Percentiles rank a stretch among this genome's conserved stretches.
Evolutionary conservation across 305 asterid genomes (phyloP).

Genomic region (Solanum chacoense): DNA sequence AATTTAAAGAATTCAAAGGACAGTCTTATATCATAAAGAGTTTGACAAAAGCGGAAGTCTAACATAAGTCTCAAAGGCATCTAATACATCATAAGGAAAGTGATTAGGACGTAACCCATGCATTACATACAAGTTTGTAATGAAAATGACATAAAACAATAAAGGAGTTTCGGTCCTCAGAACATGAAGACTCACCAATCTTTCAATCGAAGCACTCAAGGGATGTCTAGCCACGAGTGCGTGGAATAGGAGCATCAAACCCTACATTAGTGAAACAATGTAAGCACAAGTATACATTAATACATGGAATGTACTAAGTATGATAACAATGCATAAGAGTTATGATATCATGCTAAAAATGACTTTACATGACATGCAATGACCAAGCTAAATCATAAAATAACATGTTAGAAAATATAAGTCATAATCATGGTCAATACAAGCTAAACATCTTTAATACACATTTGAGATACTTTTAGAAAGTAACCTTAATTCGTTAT

Average conservation of each 20-base stretch:
- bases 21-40: background rate
- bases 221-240: background rate
- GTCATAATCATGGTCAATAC: background rate
- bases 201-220: background rate
- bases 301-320: background rate
- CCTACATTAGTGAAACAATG: background rate
- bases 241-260: background rate
- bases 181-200: background rate
- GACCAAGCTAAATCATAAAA: background rate
- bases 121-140: background rate
- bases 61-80: background rate
- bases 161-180: background rate
- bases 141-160: background rate
- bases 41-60: background rate
- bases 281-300: background rate
- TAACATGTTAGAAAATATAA: background rate
- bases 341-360: background rate
- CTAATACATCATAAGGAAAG: background rate
- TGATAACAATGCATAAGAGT: background rate
- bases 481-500: background rate
- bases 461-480: background rate
- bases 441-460: background rate
- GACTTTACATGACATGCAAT: background rate
- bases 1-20: background rate
- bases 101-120: background rate